Evolutionary conservation across 2,329 filamentous ascomycete species (phyloP), one percentile per base, ranked within the genome.

Genomic region (Alternaria incomplexa): DNA sequence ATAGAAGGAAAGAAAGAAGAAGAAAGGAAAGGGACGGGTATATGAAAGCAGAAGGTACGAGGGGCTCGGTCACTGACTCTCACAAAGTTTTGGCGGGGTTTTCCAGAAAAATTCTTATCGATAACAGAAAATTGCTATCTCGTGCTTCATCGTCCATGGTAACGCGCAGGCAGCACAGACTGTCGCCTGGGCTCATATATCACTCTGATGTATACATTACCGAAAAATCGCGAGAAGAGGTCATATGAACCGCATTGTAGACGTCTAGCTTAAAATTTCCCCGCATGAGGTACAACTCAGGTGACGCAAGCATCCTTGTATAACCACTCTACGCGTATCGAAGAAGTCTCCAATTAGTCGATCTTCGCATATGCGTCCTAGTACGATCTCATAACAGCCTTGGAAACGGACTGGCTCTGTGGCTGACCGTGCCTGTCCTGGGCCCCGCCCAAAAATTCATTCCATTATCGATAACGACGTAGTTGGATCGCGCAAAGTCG

Each of bases 11-110:
- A 58, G 30, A 52, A 58, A 47, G 44, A 23, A 47, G 46, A 54
- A 48, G 44, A 43, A 56, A 54, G 30, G 56, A 64, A 45, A 50
- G 57, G 50, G 17, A 56, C 22, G 50, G 64, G 40, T 62, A 62
- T 58, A 50, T 52, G 30, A 30, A 40, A 56, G 13, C 23, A 22
- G 55, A 54, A 54, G 32, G 9, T n/a, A 17, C 40, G 64, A 63
- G 62, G 60, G 61, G 61, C 32, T 58, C 20, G 40, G 62, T 73
- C 66, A 72, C 59, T 69, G 60, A 73, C 62, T 70, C 63, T 57
- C 58, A 56, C 58, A 64, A 64, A 65, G 52, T 58, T 62, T 43
- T 52, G 43, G 40, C 45, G 36, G 50, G 56, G 28, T 20, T 45
- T 58, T 40, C 43, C 22, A 47, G 20, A 62, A 59, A 63, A 45